These are phyloP conservation scores for Pythium plurisporium DNA, from an alignment of 352 stramenopile genomes.

Conservation along the genomic window DNA sequence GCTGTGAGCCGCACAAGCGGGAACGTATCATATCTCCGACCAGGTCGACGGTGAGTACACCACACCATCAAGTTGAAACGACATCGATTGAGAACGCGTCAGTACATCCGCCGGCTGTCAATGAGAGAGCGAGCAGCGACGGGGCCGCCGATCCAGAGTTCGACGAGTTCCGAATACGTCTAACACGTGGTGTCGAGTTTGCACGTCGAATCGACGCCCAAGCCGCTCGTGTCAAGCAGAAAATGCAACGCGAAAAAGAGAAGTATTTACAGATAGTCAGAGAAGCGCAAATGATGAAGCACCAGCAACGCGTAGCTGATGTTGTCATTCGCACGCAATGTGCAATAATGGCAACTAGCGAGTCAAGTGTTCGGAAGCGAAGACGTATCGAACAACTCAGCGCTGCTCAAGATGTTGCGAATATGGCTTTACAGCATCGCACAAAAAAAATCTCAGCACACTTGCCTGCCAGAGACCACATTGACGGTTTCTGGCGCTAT, in stretches of 20 bases:
- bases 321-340: slow-evolving; percentile 58
- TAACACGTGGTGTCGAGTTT: slow-evolving; percentile 48
- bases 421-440: too few species aligned
- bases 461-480: not conserved
- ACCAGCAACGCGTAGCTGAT: slow-evolving; percentile 61
- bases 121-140: too few species aligned
- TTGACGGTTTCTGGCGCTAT: not conserved
- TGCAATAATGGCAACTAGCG: slow-evolving; percentile 37
- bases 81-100: too few species aligned
- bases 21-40: slow-evolving; percentile 1
- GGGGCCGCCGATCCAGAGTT: slow-evolving; percentile 16
- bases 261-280: slow-evolving; percentile 42
- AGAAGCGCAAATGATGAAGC: slow-evolving; percentile 33
- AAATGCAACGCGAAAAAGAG: slow-evolving; percentile 38
- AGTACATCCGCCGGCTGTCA: too few species aligned
- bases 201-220: slow-evolving; percentile 35
- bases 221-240: slow-evolving; percentile 26
- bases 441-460: too few species aligned
- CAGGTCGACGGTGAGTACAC: not conserved
- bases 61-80: not conserved
- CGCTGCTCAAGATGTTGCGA: slow-evolving; percentile 34
- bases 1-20: slow-evolving; percentile 5
- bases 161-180: slow-evolving; percentile 66
- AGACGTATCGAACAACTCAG: slow-evolving; percentile 49
- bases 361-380: slow-evolving; percentile 28